Conservation (phyloP, 2,329 filamentous ascomycete genomes). For the Colletotrichum caudatum region DNA sequence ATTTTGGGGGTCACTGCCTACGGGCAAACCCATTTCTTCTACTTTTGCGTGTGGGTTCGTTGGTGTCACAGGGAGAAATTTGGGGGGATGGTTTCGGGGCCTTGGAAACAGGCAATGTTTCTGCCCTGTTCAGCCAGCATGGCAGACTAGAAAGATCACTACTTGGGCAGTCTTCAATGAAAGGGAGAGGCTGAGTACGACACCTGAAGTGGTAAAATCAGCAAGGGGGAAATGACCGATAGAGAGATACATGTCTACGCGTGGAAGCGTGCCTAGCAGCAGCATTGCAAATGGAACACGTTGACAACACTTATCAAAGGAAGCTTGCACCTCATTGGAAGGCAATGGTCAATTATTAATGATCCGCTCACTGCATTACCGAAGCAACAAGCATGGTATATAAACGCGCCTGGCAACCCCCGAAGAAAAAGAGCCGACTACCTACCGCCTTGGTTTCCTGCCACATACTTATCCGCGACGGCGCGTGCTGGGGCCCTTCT, state of each 20-base stretch:
- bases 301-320: not conserved
- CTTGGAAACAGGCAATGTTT: too few relatives aligned
- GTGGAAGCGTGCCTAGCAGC: not conserved
- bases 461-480: conserved; percentile 53
- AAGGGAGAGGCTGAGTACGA: not conserved
- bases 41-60: not conserved
- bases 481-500: conserved; percentile 58
- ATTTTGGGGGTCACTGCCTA: conserved; percentile 31
- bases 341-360: not conserved
- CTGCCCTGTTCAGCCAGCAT: too few relatives aligned
- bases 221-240: not conserved
- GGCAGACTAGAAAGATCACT: too few relatives aligned
- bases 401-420: not conserved
- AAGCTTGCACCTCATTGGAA: not conserved
- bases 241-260: not conserved
- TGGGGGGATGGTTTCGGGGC: not conserved
- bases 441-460: too few relatives aligned
- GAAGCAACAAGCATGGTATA: conserved; percentile 28
- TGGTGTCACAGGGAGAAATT: not conserved
- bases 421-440: not conserved
- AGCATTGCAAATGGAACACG: not conserved
- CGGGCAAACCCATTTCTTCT: conserved; percentile 22
- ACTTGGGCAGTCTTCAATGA: too few relatives aligned
- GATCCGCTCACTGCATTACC: conserved; percentile 22
- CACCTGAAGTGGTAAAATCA: not conserved